Conservation (phyloP, 2,329 filamentous ascomycete genomes). For the Aspergillus quadrilineatus region DNA sequence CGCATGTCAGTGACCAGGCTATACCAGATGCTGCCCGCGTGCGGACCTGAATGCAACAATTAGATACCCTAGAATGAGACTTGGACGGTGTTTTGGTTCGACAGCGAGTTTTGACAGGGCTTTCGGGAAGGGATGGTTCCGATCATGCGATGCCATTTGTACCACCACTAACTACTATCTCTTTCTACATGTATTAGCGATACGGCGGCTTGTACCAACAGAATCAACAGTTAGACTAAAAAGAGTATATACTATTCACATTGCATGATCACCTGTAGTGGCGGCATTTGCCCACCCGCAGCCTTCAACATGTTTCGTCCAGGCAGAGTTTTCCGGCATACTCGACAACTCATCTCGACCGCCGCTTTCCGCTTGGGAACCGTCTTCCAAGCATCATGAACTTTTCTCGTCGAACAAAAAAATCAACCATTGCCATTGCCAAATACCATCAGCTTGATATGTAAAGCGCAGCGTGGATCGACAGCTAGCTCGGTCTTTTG, state of each 20-base stretch:
- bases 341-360: neutral
- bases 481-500: neutral
- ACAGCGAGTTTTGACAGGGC: neutral
- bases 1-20: constrained; percentile 33
- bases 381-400: neutral
- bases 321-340: constrained; percentile 9
- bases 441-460: neutral
- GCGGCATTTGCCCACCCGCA: neutral
- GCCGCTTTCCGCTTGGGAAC: neutral
- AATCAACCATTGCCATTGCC: neutral
- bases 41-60: constrained; percentile 31
- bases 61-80: constrained; percentile 9
- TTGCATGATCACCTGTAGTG: constrained; percentile 4
- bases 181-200: constrained; percentile 24
- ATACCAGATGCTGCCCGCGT: constrained; percentile 43
- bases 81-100: constrained; percentile 3
- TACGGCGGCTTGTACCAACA: constrained; percentile 33
- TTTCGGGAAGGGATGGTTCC: constrained; percentile 7
- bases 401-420: neutral
- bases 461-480: neutral
- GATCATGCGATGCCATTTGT: constrained; percentile 22
- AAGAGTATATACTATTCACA: constrained; percentile 13
- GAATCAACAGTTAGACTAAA: constrained; percentile 30
- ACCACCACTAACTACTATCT: constrained; percentile 17
- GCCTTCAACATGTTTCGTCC: neutral